Conservation (phyloP, 106 monocot species). For the Amphibolis antarctica region DNA sequence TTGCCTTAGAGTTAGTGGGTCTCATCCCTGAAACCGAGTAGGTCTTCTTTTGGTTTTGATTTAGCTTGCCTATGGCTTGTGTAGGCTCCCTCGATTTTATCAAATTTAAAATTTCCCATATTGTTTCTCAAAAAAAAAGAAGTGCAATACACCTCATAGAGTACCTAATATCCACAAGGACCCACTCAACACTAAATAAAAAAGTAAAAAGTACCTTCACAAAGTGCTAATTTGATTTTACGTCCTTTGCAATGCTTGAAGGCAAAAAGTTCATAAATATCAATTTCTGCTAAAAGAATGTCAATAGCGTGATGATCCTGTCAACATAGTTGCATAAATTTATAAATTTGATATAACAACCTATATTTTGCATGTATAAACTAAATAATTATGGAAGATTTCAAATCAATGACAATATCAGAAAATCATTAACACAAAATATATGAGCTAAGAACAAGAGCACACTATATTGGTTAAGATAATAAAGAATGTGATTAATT, state of each 20-base stretch:
- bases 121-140: background rate
- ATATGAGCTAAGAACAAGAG: background rate
- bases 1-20: too few species aligned
- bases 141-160: background rate
- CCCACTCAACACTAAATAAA: background rate
- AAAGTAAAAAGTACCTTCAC: constrained; percentile 56
- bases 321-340: constrained; percentile 3
- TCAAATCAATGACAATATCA: background rate
- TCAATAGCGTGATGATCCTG: constrained; percentile 94
- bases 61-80: too few species aligned
- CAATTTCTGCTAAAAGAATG: constrained; percentile 90
- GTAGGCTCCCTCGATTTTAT: too few species aligned
- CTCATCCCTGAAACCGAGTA: too few species aligned
- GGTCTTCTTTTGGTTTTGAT: too few species aligned
- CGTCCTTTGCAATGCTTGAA: constrained; percentile 95
- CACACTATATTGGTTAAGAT: too few species aligned
- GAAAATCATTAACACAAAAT: background rate
- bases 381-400: background rate
- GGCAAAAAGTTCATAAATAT: constrained; percentile 94
- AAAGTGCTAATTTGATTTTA: constrained; percentile 76
- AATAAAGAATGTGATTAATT: too few species aligned
- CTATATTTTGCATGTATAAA: background rate
- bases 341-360: background rate
- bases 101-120: too few species aligned
- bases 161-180: background rate